Evolutionary conservation across 257 asterid genomes (phyloP).

Genomic region (Nicotiana benthamiana): DNA sequence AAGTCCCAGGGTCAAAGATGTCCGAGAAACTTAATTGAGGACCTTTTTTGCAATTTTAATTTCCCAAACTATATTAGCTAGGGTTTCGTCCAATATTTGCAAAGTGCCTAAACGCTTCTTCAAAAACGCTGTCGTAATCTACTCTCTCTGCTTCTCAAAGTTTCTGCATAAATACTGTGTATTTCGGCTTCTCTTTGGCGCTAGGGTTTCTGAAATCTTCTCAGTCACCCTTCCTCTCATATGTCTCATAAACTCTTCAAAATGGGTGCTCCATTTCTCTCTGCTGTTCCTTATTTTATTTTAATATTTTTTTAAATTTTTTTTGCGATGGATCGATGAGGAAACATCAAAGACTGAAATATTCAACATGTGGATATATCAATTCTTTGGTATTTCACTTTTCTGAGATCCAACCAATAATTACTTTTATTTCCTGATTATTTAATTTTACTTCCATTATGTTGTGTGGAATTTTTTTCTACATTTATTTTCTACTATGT

Average conservation of each 20-base stretch:
- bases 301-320: background rate
- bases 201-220: background rate
- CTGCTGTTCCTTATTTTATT: background rate
- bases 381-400: constrained; percentile 8
- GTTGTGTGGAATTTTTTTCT: background rate
- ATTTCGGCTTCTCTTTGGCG: background rate
- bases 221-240: too few relatives aligned
- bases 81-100: background rate
- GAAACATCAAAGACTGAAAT: constrained; percentile 2
- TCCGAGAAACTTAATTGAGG: background rate
- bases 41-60: background rate
- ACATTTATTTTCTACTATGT: background rate
- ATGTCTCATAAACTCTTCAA: background rate
- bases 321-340: background rate
- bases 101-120: background rate
- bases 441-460: background rate
- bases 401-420: background rate
- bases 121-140: background rate
- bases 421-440: background rate
- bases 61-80: background rate
- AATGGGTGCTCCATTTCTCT: background rate
- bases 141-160: background rate
- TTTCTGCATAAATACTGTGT: background rate
- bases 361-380: constrained; percentile 1
- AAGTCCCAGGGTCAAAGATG: background rate